Evolutionary conservation across 1,284 basidiomycete genomes (phyloP), one percentile per base, ranked within the genome.

Genomic region (Irpex sp.): DNA sequence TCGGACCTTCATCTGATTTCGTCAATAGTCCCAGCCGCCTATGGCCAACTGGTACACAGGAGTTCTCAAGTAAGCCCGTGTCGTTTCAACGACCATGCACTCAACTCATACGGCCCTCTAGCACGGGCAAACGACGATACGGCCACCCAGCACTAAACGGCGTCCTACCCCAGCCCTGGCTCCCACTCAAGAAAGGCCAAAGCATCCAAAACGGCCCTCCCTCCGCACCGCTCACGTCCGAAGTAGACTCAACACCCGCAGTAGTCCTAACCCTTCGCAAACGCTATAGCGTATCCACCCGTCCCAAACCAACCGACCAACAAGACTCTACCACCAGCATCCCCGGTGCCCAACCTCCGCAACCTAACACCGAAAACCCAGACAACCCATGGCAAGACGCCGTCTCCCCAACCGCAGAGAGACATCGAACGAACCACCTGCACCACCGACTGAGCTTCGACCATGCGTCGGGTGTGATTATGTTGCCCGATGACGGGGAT

Each of bases 1-100:
- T n/a, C n/a, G n/a, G n/a, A n/a, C n/a, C n/a, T n/a, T n/a, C n/a
- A n/a, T n/a, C n/a, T n/a, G n/a, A n/a, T n/a, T n/a, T n/a, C n/a
- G n/a, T n/a, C n/a, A n/a, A n/a, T n/a, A n/a, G n/a, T n/a, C n/a
- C n/a, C 96, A 97, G 75, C 95, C 95, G 0, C 95, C 96, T 0
- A 95, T 97, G 93, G 89, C 91, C 9, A 93, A 93, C 71, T 96
- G 93, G 86, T 97, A 94, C 72, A 84, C 82, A 57, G 95, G 95
- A 0, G 93, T 97, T 7, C 81, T 97, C 5, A 96, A 96, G 93
- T 89, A 75, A n/a, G n/a, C n/a, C n/a, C n/a, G n/a, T n/a, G n/a
- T n/a, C n/a, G n/a, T n/a, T n/a, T n/a, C n/a, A n/a, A n/a, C n/a
- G n/a, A n/a, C n/a, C n/a, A n/a, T n/a, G n/a, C n/a, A n/a, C n/a